These are phyloP conservation scores for Fagopyrum homotropicum DNA, from an alignment of 148 eudicot species.

Conservation along the genomic window DNA sequence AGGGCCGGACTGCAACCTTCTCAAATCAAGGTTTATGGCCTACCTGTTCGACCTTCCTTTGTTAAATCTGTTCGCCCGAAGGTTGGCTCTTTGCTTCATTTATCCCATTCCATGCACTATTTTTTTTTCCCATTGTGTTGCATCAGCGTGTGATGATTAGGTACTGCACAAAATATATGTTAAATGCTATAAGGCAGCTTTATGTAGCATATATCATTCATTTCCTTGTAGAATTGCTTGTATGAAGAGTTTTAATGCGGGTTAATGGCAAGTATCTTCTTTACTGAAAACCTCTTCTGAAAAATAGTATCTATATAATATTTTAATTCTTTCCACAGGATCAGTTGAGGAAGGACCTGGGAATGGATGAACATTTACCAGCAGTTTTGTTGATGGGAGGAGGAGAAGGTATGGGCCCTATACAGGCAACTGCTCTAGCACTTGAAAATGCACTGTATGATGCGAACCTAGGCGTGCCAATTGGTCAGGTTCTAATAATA, in stretches of 20 bases:
- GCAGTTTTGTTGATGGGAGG: constrained; percentile 94
- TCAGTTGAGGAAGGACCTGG: constrained; percentile 76
- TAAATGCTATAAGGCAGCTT: neutral
- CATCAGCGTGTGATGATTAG: neutral
- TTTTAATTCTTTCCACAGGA: constrained; percentile 27
- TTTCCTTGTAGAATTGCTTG: neutral
- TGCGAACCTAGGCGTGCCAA: constrained; percentile 63
- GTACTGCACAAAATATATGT: neutral
- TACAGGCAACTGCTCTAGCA: constrained; percentile 89
- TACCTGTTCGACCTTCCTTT: constrained; percentile 96
- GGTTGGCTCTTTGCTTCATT: constrained; percentile 31
- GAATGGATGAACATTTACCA: constrained; percentile 86
- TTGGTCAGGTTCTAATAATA: constrained; percentile 83
- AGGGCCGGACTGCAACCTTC: constrained; percentile 81
- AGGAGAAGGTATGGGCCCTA: constrained; percentile 99
- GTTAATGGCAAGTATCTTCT: neutral
- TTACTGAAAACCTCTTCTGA: neutral
- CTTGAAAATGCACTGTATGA: constrained; percentile 80
- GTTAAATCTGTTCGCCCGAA: constrained; percentile 74
- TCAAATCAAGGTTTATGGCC: constrained; percentile 92
- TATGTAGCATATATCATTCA: neutral
- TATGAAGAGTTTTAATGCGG: neutral
- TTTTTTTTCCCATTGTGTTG: neutral
- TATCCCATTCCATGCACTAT: neutral
- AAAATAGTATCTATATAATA: neutral